A percentile compares a stretch with the other conserved stretches of the same genome.
Conservation (phyloP, 148 eudicot genomes). For the Heliosperma pusillum region DNA sequence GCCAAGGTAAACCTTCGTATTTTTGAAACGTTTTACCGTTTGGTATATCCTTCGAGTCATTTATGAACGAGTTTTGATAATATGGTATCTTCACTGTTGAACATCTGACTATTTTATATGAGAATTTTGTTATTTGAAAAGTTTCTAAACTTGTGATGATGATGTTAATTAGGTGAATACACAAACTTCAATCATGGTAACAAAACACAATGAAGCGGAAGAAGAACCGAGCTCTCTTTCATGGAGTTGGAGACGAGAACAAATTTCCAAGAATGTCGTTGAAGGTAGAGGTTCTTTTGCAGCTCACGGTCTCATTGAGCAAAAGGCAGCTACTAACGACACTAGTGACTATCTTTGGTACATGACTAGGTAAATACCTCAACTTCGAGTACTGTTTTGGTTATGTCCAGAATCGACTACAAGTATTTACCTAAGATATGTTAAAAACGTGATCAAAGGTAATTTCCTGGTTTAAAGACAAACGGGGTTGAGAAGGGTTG, state of each 20-base stretch:
- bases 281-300: conserved; percentile 27
- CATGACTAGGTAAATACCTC: conserved; percentile 15
- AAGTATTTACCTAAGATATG: no score
- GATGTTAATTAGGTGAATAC: conserved; percentile 33
- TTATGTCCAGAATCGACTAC: no score
- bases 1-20: conserved; percentile 40
- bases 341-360: conserved; percentile 21
- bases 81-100: no score
- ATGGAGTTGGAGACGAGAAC: conserved; percentile 40
- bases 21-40: no score
- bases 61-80: no score
- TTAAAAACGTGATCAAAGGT: no score
- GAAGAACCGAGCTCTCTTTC: conserved; percentile 16
- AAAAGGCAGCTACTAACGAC: conserved; percentile 51
- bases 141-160: not conserved
- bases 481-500: no score
- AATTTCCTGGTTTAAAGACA: no score
- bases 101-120: no score
- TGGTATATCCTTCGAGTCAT: no score
- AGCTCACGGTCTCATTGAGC: conserved; percentile 48
- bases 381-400: no score
- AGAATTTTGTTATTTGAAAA: no score
- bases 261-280: conserved; percentile 18
- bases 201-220: conserved; percentile 45
- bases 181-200: conserved; percentile 25